Evolutionary conservation across 352 stramenopile species (phyloP).

Genomic region (Albugo laibachii): DNA sequence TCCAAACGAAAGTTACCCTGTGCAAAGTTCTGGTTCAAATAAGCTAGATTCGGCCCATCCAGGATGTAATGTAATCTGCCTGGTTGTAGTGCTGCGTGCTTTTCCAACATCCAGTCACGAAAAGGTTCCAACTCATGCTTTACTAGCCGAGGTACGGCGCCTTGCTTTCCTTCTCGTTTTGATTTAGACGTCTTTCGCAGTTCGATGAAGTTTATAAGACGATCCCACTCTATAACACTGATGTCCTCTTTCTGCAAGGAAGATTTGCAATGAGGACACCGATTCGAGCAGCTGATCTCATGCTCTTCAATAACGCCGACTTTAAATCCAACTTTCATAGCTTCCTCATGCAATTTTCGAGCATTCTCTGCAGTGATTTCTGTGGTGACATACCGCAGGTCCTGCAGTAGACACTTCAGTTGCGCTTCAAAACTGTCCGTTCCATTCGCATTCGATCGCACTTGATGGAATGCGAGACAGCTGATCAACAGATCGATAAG

Average conservation of each 20-base stretch:
- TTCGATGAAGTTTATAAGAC: constrained; percentile 37
- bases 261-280: too few relatives aligned
- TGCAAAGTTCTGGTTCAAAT: constrained; percentile 93
- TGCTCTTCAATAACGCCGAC: too few relatives aligned
- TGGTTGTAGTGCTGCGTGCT: constrained; percentile 5
- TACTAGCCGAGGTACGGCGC: constrained; percentile 7
- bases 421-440: constrained; percentile 23
- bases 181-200: constrained; percentile 21
- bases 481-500: constrained; percentile 15
- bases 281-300: too few relatives aligned
- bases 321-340: too few relatives aligned
- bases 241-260: constrained; percentile 16
- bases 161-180: constrained; percentile 7
- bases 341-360: too few relatives aligned
- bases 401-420: constrained; percentile 12
- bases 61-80: constrained; percentile 73
- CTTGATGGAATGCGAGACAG: neutral
- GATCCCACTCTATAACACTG: constrained; percentile 15
- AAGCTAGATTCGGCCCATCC: constrained; percentile 95
- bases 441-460: neutral
- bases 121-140: constrained; percentile 44
- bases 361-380: too few relatives aligned
- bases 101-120: constrained; percentile 34
- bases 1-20: constrained; percentile 84
- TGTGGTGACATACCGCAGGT: too few relatives aligned